Base-by-base conservation (phyloP, 331 rosid genomes). In the Malus hybrid region DNA sequence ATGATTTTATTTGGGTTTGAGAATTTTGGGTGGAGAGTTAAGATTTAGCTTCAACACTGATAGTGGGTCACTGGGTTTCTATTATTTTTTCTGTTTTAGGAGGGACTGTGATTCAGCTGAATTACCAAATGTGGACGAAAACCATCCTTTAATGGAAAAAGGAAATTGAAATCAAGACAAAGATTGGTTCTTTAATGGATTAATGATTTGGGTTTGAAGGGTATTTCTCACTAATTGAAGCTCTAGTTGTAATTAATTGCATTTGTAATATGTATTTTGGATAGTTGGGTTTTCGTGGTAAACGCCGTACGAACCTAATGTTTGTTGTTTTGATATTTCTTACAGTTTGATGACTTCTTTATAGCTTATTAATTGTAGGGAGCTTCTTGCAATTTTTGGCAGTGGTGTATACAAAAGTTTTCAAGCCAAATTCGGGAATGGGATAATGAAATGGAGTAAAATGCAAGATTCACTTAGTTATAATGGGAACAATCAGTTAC, bases 381-480 rank as follows among this genome's bases (percentile, higher is more conserved):
- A 56, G 64, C 50, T 19, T 13, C n/a, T 63, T 36, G 61, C 50
- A 19, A 52, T 34, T 66, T 57, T 66, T 66, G 44, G 79, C 22
- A 15, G 75, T 15, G 46, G 57, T 71, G 39, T 33, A 19, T 18
- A 58, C 61, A 28, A 6, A 10, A 48, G 28, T 28, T 29, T 69
- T n/a, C 8, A 24, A 7, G 28, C 34, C 18, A 48, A 50, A 50
- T 70, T 52, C 44, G 71, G n/a, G 33, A 66, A 74, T 61, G 69
- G 72, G 75, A 73, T 53, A 65, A 76, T 74, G 76, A 74, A 70
- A 26, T 63, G 69, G 70, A 77, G 74, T 82, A 79, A 77, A 75
- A 79, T 80, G 83, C 83, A 64, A 55, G 50, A 57, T 56, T 60
- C 24, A 26, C 48, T 52, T 66, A 72, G 67, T 36, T 29, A 46